Evolutionary conservation across 441 rosid species (phyloP).

Genomic region (Lagerstroemia fauriei): DNA sequence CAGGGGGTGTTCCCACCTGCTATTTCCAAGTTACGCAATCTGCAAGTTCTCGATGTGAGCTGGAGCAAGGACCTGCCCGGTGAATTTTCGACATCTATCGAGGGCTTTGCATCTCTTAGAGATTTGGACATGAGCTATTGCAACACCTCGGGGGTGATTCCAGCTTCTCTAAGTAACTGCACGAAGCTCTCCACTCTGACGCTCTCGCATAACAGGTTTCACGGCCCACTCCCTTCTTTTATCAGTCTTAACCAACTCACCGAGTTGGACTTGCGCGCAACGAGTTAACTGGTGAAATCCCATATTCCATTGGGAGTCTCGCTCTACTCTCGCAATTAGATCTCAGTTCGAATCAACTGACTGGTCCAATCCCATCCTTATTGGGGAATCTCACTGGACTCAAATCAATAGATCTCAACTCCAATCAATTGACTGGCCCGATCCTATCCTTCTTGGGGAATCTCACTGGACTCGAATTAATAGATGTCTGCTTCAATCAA

Average conservation of each 20-base stretch:
- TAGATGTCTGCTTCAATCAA: neutral
- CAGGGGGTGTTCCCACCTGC: neutral
- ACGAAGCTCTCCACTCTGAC: neutral
- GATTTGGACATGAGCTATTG: neutral
- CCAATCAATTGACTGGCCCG: neutral
- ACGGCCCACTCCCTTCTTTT: neutral
- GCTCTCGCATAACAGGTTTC: neutral
- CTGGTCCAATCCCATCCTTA: neutral
- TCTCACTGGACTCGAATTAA: neutral
- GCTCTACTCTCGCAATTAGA: neutral
- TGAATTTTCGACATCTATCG: neutral
- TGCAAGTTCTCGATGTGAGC: neutral
- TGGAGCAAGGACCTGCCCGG: neutral
- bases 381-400: neutral
- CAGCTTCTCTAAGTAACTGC: neutral
- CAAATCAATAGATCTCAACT: neutral
- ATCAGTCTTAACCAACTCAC: neutral
- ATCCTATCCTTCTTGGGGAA: neutral
- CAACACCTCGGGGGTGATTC: neutral
- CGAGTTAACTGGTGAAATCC: neutral
- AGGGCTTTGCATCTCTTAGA: neutral
- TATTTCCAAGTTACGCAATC: neutral
- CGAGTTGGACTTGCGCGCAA: neutral
- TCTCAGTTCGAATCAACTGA: neutral
- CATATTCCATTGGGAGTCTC: conserved; percentile 3